Conservation (phyloP, 2,329 filamentous ascomycete species). For the Tolypocladium pustulatum region DNA sequence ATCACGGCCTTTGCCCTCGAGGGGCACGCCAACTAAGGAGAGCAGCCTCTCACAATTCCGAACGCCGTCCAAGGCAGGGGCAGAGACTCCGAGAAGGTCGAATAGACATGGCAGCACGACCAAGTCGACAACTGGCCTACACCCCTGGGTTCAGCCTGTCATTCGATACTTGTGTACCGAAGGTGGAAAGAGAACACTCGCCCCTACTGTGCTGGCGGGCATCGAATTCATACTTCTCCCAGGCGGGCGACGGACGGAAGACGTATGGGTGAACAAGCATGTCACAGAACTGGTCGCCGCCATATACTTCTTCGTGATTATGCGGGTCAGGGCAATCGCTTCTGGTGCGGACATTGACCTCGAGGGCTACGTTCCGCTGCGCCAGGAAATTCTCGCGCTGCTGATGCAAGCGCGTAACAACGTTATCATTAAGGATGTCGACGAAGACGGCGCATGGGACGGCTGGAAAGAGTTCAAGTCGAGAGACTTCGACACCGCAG, state of each 20-base stretch:
- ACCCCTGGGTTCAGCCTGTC: constrained; percentile 59
- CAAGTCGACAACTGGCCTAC: constrained; percentile 27
- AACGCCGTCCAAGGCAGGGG: constrained; percentile 17
- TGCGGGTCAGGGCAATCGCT: constrained; percentile 33
- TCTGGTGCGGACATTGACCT: constrained; percentile 27
- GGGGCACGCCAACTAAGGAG: constrained; percentile 36
- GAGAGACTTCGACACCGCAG: constrained; percentile 51
- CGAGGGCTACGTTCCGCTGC: constrained; percentile 31
- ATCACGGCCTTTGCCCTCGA: constrained; percentile 24
- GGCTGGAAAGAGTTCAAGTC: constrained; percentile 39
- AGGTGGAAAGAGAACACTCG: constrained; percentile 49
- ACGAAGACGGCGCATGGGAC: constrained; percentile 40
- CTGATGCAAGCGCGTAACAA: constrained; percentile 30
- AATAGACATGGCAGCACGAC: constrained; percentile 17
- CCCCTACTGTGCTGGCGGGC: constrained; percentile 65
- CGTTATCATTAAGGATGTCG: constrained; percentile 23
- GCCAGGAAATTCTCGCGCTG: constrained; percentile 35
- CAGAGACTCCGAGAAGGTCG: constrained; percentile 31
- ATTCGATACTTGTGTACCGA: constrained; percentile 54
- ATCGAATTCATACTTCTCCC: constrained; percentile 46
- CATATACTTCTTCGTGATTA: constrained; percentile 49
- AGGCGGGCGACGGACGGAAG: constrained; percentile 30
- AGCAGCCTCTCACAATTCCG: constrained; percentile 31
- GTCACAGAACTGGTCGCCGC: constrained; percentile 46
- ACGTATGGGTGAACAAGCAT: constrained; percentile 38